phyloP scores from a whole-genome alignment of 306 rosid species.

The Fagus crenata region DNA sequence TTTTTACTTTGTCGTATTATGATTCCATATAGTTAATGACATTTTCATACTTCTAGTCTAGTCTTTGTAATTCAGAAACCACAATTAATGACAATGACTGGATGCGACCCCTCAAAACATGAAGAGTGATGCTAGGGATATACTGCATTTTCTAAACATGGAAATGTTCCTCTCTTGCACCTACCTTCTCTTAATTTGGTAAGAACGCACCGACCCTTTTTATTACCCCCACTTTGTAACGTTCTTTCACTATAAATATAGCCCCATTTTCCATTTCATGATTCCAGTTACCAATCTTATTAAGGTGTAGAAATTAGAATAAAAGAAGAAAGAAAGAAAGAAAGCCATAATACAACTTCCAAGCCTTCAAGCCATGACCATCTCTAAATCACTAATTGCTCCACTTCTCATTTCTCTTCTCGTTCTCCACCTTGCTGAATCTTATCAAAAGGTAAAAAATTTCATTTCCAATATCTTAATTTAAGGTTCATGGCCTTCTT shows the following conservation, averaged over 20 bases:
- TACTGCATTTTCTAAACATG: neutral
- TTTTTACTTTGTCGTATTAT: no score
- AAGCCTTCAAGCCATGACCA: constrained; percentile 12
- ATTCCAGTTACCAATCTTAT: neutral
- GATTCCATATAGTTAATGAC: no score
- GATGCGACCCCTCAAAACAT: neutral
- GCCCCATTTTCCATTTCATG: neutral
- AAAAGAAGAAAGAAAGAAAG: neutral
- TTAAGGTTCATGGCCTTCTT: neutral
- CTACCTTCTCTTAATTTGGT: neutral
- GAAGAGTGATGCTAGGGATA: no score
- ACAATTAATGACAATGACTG: no score
- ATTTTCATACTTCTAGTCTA: no score
- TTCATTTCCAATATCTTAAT: neutral
- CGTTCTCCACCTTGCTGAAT: constrained; percentile 32
- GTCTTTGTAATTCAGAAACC: no score
- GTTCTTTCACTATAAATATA: neutral
- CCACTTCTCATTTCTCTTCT: constrained; percentile 46
- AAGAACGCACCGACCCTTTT: neutral
- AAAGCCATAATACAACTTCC: neutral
- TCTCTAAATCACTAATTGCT: constrained; percentile 9
- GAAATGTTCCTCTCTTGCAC: neutral
- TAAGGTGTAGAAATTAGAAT: no score
- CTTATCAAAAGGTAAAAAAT: constrained; percentile 37
- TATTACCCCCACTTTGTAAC: no score